phyloP scores from a whole-genome alignment of 306 rosid genomes.

The Quillaja saponaria region DNA sequence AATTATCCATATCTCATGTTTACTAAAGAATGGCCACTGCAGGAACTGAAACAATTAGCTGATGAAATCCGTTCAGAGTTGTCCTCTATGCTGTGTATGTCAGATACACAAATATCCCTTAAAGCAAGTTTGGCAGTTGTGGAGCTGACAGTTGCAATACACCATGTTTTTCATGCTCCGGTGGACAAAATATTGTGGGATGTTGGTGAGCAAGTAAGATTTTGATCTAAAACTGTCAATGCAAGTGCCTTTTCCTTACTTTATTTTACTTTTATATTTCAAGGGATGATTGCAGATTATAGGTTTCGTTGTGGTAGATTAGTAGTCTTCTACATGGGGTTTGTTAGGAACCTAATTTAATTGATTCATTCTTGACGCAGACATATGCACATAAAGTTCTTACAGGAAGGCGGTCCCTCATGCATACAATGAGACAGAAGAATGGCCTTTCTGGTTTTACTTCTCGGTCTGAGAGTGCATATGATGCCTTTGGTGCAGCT shows the following conservation, averaged over 20 bases:
- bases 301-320: background rate
- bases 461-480: constrained; percentile 76
- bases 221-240: constrained; percentile 4
- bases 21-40: constrained; percentile 34
- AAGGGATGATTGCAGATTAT: constrained; percentile 4
- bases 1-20: constrained; percentile 29
- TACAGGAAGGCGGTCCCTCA: constrained; percentile 76
- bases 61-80: constrained; percentile 74
- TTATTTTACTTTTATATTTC: constrained; percentile 1
- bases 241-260: background rate
- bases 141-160: constrained; percentile 87
- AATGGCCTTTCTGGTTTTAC: constrained; percentile 75
- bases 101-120: constrained; percentile 37
- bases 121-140: constrained; percentile 71
- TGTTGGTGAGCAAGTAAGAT: constrained; percentile 80
- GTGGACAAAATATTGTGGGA: constrained; percentile 92
- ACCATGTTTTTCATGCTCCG: constrained; percentile 91
- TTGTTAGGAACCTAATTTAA: too few relatives aligned
- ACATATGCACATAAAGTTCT: constrained; percentile 85
- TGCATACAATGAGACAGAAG: constrained; percentile 63
- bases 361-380: constrained; percentile 44
- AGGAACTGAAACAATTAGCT: constrained; percentile 87
- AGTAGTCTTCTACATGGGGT: too few relatives aligned
- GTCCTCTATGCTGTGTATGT: constrained; percentile 40
- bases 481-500: constrained; percentile 88